Evolutionary conservation across 805 yeast genomes (phyloP), one percentile per base, ranked within the genome.

Genomic region (Candida sanyiensis): DNA sequence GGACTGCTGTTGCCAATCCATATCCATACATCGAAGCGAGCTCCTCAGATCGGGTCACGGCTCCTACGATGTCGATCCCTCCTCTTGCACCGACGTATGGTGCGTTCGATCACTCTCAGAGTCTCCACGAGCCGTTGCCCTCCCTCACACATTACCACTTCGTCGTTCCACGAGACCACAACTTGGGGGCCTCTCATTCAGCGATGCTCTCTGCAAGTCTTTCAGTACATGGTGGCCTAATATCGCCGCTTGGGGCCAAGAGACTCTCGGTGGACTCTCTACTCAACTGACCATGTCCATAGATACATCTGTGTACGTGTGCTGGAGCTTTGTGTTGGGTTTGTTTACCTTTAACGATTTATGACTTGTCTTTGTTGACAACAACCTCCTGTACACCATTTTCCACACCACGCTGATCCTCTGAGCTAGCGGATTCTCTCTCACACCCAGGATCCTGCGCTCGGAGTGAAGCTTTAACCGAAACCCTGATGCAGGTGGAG

Each of bases 71-170:
- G n/a, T 15, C n/a, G n/a, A 29, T 18, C 5, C 13, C 23, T 12
- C 12, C 33, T n/a, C 15, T 29, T 13, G 18, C 17, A 13, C 15
- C 33, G n/a, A 15, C 17, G 6, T 18, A 19, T 18, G 13, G 13
- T n/a, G n/a, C n/a, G n/a, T n/a, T n/a, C n/a, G 21, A 18, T 13
- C 21, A 21, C 26, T 5, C 7, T n/a, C 16, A 21, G 18, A 11
- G 6, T 13, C 18, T 13, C n/a, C 15, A 31, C 6, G 16, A 13
- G 23, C 39, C 37, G 16, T 28, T 43, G 15, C 46, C 44, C 20
- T 39, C 42, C 17, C 31, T 39, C 6, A 37, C 34, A 20, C 37
- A 38, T 2, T 34, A 37, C 19, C 48, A 45, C 35, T 45, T 45
- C 15, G 37, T 42, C 6, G 26, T 33, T 26, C 47, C 45, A 15